Evolutionary conservation across 2,329 filamentous ascomycete genomes (phyloP).

Genomic region (Myriosclerotinia duriaeana): DNA sequence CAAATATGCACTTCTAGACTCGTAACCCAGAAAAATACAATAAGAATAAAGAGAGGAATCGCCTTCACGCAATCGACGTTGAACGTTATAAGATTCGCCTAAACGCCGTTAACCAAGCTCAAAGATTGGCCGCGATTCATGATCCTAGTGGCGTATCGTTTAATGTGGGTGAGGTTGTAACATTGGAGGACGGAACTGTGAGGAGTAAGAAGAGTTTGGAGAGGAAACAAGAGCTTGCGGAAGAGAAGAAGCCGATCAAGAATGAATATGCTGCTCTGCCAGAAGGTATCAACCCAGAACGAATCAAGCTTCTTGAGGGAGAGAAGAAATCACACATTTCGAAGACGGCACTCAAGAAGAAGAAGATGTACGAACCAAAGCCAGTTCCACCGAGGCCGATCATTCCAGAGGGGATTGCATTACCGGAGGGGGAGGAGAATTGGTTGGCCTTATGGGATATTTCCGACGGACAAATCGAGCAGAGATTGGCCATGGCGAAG

Average conservation of each 20-base stretch:
- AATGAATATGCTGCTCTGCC: conserved; percentile 11
- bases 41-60: conserved; percentile 42
- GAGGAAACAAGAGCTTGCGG: conserved; percentile 28
- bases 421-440: conserved; percentile 40
- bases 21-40: conserved; percentile 41
- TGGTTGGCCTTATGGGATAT: conserved; percentile 41
- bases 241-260: conserved; percentile 8
- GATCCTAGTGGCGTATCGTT: conserved; percentile 40
- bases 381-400: conserved; percentile 33
- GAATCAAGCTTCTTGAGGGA: conserved; percentile 20
- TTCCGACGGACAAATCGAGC: conserved; percentile 37
- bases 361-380: conserved; percentile 21
- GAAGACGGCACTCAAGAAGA: conserved; percentile 26
- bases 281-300: conserved; percentile 25
- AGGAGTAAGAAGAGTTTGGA: conserved; percentile 28
- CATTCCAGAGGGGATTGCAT: conserved; percentile 35
- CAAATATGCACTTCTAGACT: conserved; percentile 30
- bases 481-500: conserved; percentile 32
- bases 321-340: conserved; percentile 29
- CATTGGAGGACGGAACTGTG: conserved; percentile 37
- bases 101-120: conserved; percentile 39
- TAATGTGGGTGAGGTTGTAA: conserved; percentile 39
- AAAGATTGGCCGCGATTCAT: conserved; percentile 39
- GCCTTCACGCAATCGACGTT: conserved; percentile 36
- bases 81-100: conserved; percentile 39